Evolutionary conservation across 176 grass and related monocot species (phyloP).

Genomic region (bread wheat (Triticum aestivum)): DNA sequence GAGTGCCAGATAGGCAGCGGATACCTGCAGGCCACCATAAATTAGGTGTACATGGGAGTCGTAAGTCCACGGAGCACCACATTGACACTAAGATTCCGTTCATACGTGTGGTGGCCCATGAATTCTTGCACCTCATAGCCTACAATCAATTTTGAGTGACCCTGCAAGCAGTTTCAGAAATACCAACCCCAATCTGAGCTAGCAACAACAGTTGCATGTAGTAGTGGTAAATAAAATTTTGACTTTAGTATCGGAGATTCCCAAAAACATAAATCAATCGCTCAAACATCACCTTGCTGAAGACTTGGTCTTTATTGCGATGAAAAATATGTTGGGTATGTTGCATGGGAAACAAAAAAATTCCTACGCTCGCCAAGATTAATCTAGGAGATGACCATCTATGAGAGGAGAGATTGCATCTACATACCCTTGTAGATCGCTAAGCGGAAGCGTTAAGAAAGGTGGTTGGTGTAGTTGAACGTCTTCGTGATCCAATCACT

Average conservation of each 20-base stretch:
- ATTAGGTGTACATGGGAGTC: constrained; percentile 91
- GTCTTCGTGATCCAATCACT: too few species aligned
- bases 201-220: constrained; percentile 51
- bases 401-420: too few species aligned
- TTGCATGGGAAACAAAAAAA: too few species aligned
- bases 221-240: constrained; percentile 15
- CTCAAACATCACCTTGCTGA: constrained; percentile 60
- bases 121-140: constrained; percentile 41
- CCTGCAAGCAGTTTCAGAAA: constrained; percentile 16
- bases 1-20: background rate
- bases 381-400: too few species aligned
- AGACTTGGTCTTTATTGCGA: constrained; percentile 63
- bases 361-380: too few species aligned
- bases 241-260: constrained; percentile 1
- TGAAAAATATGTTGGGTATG: constrained; percentile 25
- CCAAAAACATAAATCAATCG: background rate
- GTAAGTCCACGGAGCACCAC: constrained; percentile 82
- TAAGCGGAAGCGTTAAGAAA: too few species aligned
- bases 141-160: background rate
- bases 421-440: too few species aligned
- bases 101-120: constrained; percentile 40
- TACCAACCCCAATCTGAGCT: constrained; percentile 67
- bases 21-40: constrained; percentile 61
- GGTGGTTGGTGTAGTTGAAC: too few species aligned
- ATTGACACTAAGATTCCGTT: constrained; percentile 67